Conservation (phyloP, 2,329 filamentous ascomycete species). For the Neofusicoccum cordaticola region DNA sequence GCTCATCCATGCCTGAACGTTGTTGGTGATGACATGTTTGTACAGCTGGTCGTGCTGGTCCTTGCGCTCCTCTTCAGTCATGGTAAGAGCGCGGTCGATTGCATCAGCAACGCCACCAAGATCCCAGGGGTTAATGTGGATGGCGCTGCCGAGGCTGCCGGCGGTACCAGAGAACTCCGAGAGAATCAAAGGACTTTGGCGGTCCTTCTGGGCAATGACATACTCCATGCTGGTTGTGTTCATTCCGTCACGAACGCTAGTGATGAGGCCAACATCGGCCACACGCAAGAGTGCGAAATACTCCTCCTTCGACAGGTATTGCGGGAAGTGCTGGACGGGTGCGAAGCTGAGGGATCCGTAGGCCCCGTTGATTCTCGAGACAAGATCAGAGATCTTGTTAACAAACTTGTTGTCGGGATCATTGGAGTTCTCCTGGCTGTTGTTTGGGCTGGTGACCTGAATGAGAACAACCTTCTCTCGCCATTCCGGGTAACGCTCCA, state of each 20-base stretch:
- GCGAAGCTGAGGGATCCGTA: slow-evolving; percentile 87
- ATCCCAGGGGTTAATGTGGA: slow-evolving; percentile 97
- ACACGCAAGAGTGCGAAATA: slow-evolving; percentile 92
- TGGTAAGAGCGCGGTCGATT: slow-evolving; percentile 77
- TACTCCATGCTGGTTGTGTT: slow-evolving; percentile 97
- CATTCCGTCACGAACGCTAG: slow-evolving; percentile 94
- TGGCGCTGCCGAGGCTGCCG: slow-evolving; percentile 77
- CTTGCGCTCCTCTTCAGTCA: slow-evolving; percentile 64
- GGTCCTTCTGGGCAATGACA: slow-evolving; percentile 84
- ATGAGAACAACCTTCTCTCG: slow-evolving; percentile 88
- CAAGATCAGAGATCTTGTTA: slow-evolving; percentile 84
- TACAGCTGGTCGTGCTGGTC: slow-evolving; percentile 74
- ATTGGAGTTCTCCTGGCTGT: slow-evolving; percentile 70
- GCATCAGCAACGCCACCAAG: slow-evolving; percentile 77
- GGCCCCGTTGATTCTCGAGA: slow-evolving; percentile 85
- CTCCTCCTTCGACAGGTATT: slow-evolving; percentile 84
- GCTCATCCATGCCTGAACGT: slow-evolving; percentile 80
- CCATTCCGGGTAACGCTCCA: slow-evolving; percentile 90
- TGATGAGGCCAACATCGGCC: slow-evolving; percentile 89
- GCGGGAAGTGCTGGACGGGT: slow-evolving; percentile 90
- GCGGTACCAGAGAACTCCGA: slow-evolving; percentile 97
- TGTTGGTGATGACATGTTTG: slow-evolving; percentile 79
- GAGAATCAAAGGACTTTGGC: slow-evolving; percentile 82
- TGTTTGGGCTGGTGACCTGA: slow-evolving; percentile 88
- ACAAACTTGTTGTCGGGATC: slow-evolving; percentile 77